Evolutionary conservation across 1,284 basidiomycete species (phyloP), one percentile per base, ranked within the genome.

Genomic region (Ustilago lituana): DNA sequence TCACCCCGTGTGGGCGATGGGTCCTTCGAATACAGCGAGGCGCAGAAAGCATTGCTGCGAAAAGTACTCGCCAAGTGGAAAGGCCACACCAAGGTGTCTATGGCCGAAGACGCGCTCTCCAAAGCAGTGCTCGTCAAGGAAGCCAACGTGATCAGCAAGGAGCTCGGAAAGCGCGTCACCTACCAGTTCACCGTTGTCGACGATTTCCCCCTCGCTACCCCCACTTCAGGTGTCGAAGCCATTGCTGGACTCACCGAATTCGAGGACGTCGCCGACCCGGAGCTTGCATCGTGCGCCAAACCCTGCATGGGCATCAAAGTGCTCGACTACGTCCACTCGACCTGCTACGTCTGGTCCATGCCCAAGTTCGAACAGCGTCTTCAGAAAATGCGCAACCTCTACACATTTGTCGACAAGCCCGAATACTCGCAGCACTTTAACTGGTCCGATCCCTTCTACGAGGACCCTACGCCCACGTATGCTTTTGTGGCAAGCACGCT

Each of bases 171-270:
- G 81, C 87, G 90, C 39, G 91, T 95, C 36, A 87, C 88, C 8
- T 98, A 94, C 83, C 97, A 98, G 83, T 95, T 96, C 78, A 89
- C 90, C 4, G 88, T 96, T 43, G 88, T 92, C 22, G 89, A 94
- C 45, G 91, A 91, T 40, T 91, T 90, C 19, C 87, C 90, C 7
- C 85, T 93, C 17, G 89, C 90, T 40, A 87, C 89, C 3, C 92
- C 94, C 4, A 86, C 86, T 15, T 96, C 94, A 15, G 89, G 90
- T 3, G 86, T 93, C 36, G 93, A 94, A 44, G 47, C 72, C 20
- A 90, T 94, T 62, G 91, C 91, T 22, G 92, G 92, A 3, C 84
- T 97, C 33, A 92, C 82, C 23, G 91, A 94, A 78, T 92, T 96
- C 79, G 94, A 94, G 26, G 93, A 96, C 36, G 76, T 78, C 15